Percentiles rank a stretch among this genome's conserved stretches.
phyloP scores from a whole-genome alignment of 1,284 basidiomycete species.

The Leccinum insigne region DNA sequence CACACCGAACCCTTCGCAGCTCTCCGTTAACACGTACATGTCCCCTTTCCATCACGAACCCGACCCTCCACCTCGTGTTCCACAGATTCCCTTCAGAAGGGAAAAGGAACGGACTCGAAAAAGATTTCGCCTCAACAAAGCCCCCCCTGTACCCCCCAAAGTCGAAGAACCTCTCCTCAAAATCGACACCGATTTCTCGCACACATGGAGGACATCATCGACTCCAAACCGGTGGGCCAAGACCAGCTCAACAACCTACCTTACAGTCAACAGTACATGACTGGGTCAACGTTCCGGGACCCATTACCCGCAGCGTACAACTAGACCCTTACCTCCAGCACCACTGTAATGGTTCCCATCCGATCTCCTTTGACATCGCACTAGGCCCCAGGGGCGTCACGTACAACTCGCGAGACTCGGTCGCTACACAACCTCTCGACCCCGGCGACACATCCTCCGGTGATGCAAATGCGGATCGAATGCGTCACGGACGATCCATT shows the following conservation, averaged over 20 bases:
- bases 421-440: constrained; percentile 28
- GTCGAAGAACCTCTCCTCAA: constrained; percentile 28
- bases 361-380: constrained; percentile 50
- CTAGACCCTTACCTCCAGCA: constrained; percentile 57
- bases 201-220: constrained; percentile 84
- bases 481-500: constrained; percentile 49
- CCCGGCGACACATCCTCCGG: constrained; percentile 60
- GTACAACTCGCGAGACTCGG: not conserved
- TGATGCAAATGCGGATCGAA: constrained; percentile 53
- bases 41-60: constrained; percentile 11
- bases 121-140: constrained; percentile 23
- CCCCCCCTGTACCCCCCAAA: constrained; percentile 19
- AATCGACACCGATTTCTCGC: constrained; percentile 76
- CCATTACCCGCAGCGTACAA: constrained; percentile 29
- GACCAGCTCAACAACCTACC: not conserved
- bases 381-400: constrained; percentile 13
- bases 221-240: constrained; percentile 29
- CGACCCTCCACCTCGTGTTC: constrained; percentile 15
- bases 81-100: constrained; percentile 29
- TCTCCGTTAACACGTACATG: constrained; percentile 27
- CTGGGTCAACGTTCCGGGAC: not conserved
- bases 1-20: constrained; percentile 24
- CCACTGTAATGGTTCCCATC: constrained; percentile 40
- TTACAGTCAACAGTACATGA: not conserved
- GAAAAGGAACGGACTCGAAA: constrained; percentile 24